Conservation (phyloP, 371 early-diverging fungal genomes). For the Haplosporangium sp. region DNA sequence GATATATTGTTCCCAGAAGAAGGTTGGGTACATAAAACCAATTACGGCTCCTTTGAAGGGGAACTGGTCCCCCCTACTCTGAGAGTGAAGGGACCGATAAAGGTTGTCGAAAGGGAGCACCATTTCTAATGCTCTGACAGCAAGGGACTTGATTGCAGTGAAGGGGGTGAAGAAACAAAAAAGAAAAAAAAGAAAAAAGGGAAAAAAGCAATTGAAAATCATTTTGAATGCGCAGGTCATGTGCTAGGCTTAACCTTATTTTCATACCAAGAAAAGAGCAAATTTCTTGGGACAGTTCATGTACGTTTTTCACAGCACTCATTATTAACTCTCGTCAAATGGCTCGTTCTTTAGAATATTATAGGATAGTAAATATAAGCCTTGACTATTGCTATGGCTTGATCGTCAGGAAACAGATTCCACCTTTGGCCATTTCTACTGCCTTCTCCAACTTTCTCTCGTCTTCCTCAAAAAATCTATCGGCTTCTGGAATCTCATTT, state of each 20-base stretch:
- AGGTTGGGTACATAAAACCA: conserved; percentile 72
- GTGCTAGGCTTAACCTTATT: no score
- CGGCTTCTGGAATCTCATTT: conserved; percentile 28
- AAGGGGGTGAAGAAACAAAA: neutral
- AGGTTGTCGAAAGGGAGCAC: neutral
- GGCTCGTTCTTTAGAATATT: no score
- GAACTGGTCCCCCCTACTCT: conserved; percentile 8
- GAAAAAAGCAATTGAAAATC: neutral
- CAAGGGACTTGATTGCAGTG: neutral
- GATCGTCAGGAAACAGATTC: conserved; percentile 41
- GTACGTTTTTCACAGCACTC: no score
- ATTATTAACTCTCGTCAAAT: neutral
- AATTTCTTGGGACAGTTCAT: no score
- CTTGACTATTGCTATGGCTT: conserved; percentile 10
- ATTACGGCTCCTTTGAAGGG: conserved; percentile 86
- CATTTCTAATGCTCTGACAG: neutral
- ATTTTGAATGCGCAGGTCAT: no score
- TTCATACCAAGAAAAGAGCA: no score
- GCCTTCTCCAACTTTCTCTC: conserved; percentile 21
- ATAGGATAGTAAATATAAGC: no score
- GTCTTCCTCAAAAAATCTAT: conserved; percentile 30
- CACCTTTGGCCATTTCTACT: conserved; percentile 42
- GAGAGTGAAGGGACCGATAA: neutral
- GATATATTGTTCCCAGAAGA: conserved; percentile 76
- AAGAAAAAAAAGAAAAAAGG: neutral